phyloP scores from a whole-genome alignment of 495 filamentous ascomycete species.

The Hypoxylon fragiforme region DNA sequence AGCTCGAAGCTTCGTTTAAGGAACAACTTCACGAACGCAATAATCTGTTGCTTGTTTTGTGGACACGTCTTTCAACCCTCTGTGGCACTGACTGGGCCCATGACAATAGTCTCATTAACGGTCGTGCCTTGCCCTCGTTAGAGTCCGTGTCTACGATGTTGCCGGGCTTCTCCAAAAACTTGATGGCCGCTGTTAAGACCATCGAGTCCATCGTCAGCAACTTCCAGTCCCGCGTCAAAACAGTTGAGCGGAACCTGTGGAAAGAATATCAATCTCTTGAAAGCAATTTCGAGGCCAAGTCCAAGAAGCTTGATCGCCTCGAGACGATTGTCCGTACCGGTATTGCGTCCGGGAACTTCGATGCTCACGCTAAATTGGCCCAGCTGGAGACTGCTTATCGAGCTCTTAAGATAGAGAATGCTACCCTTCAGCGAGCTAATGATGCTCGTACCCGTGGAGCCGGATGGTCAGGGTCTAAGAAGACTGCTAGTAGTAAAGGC shows the following conservation, averaged over 20 bases:
- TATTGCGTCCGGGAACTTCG: conserved; percentile 51
- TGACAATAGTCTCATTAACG: conserved; percentile 84
- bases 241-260: conserved; percentile 84
- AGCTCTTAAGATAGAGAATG: conserved; percentile 80
- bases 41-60: conserved; percentile 78
- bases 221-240: conserved; percentile 78
- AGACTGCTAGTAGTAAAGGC: conserved; percentile 27
- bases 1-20: conserved; percentile 75
- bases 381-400: conserved; percentile 80
- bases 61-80: conserved; percentile 82
- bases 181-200: conserved; percentile 82
- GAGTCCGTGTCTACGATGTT: conserved; percentile 81
- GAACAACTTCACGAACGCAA: conserved; percentile 91
- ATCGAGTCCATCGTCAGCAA: conserved; percentile 79
- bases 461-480: conserved; percentile 25
- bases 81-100: conserved; percentile 93
- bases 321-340: conserved; percentile 70
- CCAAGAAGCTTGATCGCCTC: conserved; percentile 84
- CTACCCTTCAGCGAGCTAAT: conserved; percentile 64
- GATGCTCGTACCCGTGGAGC: conserved; percentile 47
- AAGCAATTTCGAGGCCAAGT: conserved; percentile 72
- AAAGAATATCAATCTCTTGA: conserved; percentile 89
- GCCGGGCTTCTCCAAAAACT: conserved; percentile 83
- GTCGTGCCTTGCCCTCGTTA: conserved; percentile 74
- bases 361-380: conserved; percentile 59